phyloP scores from a whole-genome alignment of 179 eudicot species.

The Beta lomatogona region DNA sequence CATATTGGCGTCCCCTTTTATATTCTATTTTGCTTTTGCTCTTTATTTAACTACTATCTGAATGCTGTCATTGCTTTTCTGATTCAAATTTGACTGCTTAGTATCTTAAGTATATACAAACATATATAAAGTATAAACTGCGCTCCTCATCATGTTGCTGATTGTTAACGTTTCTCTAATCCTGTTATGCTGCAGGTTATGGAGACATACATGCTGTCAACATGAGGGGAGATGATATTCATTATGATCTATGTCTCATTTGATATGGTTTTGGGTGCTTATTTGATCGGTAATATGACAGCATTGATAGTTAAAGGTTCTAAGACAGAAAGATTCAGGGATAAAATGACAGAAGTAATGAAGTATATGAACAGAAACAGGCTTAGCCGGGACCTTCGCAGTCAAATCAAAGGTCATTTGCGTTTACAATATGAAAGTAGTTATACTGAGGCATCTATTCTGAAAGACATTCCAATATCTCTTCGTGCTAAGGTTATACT shows the following conservation, averaged over 20 bases:
- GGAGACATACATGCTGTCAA: slow-evolving; percentile 97
- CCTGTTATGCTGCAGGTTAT: slow-evolving; percentile 59
- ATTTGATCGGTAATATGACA: slow-evolving; percentile 92
- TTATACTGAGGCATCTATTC: slow-evolving; percentile 78
- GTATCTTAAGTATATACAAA: neutral
- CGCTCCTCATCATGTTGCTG: neutral
- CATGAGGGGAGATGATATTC: slow-evolving; percentile 87
- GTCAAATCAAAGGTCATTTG: slow-evolving; percentile 85
- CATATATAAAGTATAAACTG: neutral
- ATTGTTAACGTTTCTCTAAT: slow-evolving; percentile 1
- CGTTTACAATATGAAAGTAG: slow-evolving; percentile 90
- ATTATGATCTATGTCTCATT: slow-evolving; percentile 88
- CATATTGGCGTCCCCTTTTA: neutral
- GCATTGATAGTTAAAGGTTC: slow-evolving; percentile 94
- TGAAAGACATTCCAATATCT: slow-evolving; percentile 84
- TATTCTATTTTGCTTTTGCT: too few relatives aligned
- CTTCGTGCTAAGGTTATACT: slow-evolving; percentile 77
- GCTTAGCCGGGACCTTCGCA: slow-evolving; percentile 72
- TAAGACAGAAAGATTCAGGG: slow-evolving; percentile 83
- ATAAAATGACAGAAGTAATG: slow-evolving; percentile 83
- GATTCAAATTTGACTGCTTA: too few relatives aligned
- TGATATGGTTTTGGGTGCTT: slow-evolving; percentile 94
- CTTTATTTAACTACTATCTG: too few relatives aligned
- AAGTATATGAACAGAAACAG: slow-evolving; percentile 84
- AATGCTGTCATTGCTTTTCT: neutral